Conservation (phyloP, 306 rosid genomes). For the Medicago ruthenica region DNA sequence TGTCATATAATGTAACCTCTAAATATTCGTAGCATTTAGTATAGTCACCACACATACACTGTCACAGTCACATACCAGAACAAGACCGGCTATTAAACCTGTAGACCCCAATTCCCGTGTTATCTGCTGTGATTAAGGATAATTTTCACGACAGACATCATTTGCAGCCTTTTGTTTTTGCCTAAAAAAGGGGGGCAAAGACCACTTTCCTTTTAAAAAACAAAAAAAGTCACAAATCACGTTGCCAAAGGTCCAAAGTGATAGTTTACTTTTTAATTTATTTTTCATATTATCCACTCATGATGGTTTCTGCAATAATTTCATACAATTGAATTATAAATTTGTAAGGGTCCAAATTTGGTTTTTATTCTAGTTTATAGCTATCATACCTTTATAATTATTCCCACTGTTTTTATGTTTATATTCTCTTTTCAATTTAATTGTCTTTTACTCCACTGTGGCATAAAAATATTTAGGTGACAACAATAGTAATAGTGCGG, state of each 20-base stretch:
- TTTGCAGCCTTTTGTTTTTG: neutral
- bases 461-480: neutral
- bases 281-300: neutral
- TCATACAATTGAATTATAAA: neutral
- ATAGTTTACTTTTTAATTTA: neutral
- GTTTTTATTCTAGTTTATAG: neutral
- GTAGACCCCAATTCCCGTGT: conserved; percentile 34
- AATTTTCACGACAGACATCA: neutral
- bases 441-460: neutral
- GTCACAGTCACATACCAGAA: neutral
- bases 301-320: neutral
- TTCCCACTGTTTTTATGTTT: neutral
- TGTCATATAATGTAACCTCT: neutral
- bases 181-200: neutral
- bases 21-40: neutral
- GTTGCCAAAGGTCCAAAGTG: neutral
- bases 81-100: neutral
- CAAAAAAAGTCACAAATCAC: neutral
- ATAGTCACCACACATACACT: neutral
- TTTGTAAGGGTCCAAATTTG: too few relatives aligned
- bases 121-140: conserved; percentile 40
- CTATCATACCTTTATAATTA: neutral
- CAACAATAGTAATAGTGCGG: neutral
- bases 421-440: neutral
- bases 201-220: conserved; percentile 12